Evolutionary conservation across 2,329 filamentous ascomycete species (phyloP), one percentile per base, ranked within the genome.

Genomic region (Dactylellina haptotyla): DNA sequence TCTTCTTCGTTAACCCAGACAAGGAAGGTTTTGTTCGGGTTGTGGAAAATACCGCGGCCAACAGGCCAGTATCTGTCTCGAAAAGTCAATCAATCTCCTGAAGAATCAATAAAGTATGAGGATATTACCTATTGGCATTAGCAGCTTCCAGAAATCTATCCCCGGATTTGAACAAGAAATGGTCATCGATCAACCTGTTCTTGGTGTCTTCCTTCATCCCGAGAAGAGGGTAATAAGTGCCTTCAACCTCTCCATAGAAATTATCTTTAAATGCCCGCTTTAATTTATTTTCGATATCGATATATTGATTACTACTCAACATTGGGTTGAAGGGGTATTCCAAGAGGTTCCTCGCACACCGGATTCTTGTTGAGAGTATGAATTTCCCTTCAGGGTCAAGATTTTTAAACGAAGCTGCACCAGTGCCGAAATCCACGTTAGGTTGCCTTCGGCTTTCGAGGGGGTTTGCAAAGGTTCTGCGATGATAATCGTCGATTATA

Each of bases 1-100:
- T 54, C 50, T 39, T 54, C 50, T 39, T 54, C 50, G 50, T 54
- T 54, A 8, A 46, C 50, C 50, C 50, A 54, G 14, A 54, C 25
- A 8, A 54, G 25, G 18, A 54, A 54, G 4, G 32, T 54, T 39
- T 54, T 54, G 14, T 32, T 25, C 4, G 10, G 18, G 50, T 54
- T 54, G 50, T 54, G 50, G 25, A 32, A 54, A 3, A 54, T 54
- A 32, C 50, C 50, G 23, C 50, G 10, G 8, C 50, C 50, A n/a
- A 32, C 9, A 10, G 50, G 50, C 50, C 50, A 54, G 25, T 30
- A 54, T 32, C 50, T 32, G 18, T 8, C 18, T 6, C 18, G 4
- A 43, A n/a, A 43, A 43, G 6, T 34, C 6, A 34, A 34, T 14
- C 6, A 34, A 34, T 34, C 14, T 34, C 30, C 30, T n/a, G n/a